Evolutionary conservation across 1,284 basidiomycete genomes (phyloP).

Genomic region (Marasmius sp.): DNA sequence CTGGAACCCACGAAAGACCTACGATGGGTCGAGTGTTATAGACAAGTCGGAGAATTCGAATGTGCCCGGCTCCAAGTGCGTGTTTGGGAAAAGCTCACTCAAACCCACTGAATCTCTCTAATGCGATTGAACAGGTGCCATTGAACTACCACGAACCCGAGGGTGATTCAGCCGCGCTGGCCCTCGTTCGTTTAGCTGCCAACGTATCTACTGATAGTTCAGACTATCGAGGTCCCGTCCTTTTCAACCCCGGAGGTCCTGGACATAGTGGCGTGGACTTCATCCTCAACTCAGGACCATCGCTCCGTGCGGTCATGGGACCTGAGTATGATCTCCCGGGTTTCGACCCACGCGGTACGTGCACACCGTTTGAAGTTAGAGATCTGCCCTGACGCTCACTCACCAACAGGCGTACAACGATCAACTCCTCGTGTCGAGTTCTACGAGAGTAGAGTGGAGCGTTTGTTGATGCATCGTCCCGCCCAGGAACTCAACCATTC

Average conservation of each 20-base stretch:
- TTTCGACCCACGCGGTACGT: conserved; percentile 44
- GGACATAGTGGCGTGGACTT: conserved; percentile 23
- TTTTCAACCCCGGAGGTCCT: conserved; percentile 55
- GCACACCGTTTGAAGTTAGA: background rate
- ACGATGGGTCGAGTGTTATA: conserved; percentile 12
- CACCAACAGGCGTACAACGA: conserved; percentile 30
- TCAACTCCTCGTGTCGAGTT: conserved; percentile 34
- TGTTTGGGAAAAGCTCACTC: too few species aligned
- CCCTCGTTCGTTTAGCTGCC: conserved; percentile 32
- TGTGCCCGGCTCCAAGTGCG: conserved; percentile 12
- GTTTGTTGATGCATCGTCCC: conserved; percentile 24
- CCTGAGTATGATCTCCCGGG: conserved; percentile 46
- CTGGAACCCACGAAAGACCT: conserved; percentile 3
- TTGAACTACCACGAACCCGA: background rate
- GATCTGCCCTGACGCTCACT: background rate
- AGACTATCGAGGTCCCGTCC: conserved; percentile 43
- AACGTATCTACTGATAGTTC: conserved; percentile 17
- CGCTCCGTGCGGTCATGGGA: conserved; percentile 37
- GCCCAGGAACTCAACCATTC: conserved; percentile 21
- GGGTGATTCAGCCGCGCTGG: conserved; percentile 30
- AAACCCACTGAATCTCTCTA: too few species aligned
- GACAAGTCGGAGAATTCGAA: background rate
- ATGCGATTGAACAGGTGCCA: background rate
- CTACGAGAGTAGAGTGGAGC: conserved; percentile 31
- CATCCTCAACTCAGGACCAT: conserved; percentile 24